phyloP scores from a whole-genome alignment of 441 rosid species.

The Pelargonium hybrid region DNA sequence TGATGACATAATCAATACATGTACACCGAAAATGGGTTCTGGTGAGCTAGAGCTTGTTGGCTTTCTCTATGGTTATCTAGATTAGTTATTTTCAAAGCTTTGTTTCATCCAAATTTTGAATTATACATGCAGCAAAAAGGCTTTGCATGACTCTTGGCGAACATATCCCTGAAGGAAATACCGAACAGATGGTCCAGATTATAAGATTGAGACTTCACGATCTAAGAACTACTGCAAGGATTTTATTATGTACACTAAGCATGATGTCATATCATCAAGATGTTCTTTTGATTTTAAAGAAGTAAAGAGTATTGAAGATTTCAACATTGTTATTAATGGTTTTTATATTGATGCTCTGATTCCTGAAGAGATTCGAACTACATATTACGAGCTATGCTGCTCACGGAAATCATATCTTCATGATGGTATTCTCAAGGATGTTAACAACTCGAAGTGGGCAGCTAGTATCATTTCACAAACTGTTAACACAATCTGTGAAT shows the following conservation, averaged over 20 bases:
- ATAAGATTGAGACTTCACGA: too few relatives aligned
- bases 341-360: constrained; percentile 7
- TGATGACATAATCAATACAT: not conserved
- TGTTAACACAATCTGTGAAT: not conserved
- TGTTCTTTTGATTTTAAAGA: not conserved
- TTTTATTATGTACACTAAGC: not conserved
- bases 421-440: not conserved
- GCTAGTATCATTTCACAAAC: constrained; percentile 11
- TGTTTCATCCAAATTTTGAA: not conserved
- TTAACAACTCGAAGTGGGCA: constrained; percentile 1
- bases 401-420: constrained; percentile 9
- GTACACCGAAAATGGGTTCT: not conserved
- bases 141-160: not conserved
- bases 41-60: too few relatives aligned
- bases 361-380: not conserved
- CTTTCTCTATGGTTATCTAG: not conserved
- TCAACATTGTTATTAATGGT: constrained; percentile 3
- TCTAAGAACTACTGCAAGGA: not conserved
- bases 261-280: not conserved
- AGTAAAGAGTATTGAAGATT: not conserved
- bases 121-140: not conserved
- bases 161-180: not conserved
- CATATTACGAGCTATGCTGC: constrained; percentile 12
- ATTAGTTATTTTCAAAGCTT: not conserved
- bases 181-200: not conserved